These are phyloP conservation scores for Xanthoconium separans DNA, from an alignment of 1,284 basidiomycete species.

Conservation along the genomic window DNA sequence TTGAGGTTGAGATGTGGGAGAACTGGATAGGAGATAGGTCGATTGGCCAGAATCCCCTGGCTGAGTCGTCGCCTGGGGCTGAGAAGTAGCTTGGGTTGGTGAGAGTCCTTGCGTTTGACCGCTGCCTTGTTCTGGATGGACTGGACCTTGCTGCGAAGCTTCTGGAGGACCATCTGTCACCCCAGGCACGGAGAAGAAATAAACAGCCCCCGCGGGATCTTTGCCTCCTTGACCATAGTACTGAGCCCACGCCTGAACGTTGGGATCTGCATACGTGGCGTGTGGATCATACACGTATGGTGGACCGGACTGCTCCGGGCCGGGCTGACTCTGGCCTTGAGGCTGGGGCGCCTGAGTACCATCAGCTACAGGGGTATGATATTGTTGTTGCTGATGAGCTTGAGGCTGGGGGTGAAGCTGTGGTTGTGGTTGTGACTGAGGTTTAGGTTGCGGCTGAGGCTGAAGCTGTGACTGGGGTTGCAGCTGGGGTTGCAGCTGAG, in stretches of 20 bases:
- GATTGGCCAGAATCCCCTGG: constrained; percentile 8
- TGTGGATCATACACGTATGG: constrained; percentile 71
- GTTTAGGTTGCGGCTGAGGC: constrained; percentile 22
- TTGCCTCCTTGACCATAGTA: constrained; percentile 76
- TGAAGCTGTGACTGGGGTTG: not conserved
- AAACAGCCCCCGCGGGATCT: constrained; percentile 68
- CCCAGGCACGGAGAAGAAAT: constrained; percentile 73
- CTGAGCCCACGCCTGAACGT: constrained; percentile 78
- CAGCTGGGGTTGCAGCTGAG: constrained; percentile 12
- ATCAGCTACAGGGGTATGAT: constrained; percentile 14
- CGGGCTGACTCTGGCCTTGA: constrained; percentile 17
- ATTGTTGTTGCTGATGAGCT: constrained; percentile 22
- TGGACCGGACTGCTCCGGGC: constrained; percentile 42
- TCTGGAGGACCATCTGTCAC: constrained; percentile 44
- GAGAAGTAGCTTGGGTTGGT: constrained; percentile 15
- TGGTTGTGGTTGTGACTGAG: constrained; percentile 5
- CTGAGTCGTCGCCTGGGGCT: constrained; percentile 21
- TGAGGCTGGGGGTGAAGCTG: constrained; percentile 15
- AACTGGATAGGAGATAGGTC: constrained; percentile 14
- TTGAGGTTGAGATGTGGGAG: constrained; percentile 18
- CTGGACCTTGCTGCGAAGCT: constrained; percentile 4
- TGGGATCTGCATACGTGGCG: constrained; percentile 63
- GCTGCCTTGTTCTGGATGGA: constrained; percentile 8
- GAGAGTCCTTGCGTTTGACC: constrained; percentile 13
- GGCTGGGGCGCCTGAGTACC: constrained; percentile 9